Conservation (phyloP, 2,329 filamentous ascomycete species). For the Pestalotiopsis sp. region DNA sequence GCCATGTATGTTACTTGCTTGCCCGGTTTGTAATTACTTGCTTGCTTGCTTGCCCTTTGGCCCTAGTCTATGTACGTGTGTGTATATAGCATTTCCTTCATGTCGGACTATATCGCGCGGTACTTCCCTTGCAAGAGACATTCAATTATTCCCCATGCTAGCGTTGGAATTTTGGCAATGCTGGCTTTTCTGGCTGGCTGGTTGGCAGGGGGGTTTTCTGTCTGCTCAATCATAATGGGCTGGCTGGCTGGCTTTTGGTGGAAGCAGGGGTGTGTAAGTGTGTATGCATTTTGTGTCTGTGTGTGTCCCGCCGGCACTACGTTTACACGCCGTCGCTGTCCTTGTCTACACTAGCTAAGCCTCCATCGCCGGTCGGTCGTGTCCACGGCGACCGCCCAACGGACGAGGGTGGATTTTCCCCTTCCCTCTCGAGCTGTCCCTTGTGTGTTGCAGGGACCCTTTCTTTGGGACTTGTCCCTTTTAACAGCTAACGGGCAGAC, state of each 20-base stretch:
- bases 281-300: too few relatives aligned
- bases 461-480: neutral
- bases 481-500: too few relatives aligned
- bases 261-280: too few relatives aligned
- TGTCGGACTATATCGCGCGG: neutral
- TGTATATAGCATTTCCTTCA: neutral
- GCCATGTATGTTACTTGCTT: neutral
- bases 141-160: neutral
- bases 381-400: neutral
- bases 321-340: too few relatives aligned
- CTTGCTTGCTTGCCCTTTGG: neutral
- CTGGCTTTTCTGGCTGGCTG: neutral
- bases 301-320: too few relatives aligned
- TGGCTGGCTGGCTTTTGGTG: too few relatives aligned
- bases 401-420: too few relatives aligned
- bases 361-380: too few relatives aligned
- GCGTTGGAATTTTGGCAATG: neutral
- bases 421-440: too few relatives aligned
- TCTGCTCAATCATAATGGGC: too few relatives aligned
- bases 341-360: too few relatives aligned
- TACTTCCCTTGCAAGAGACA: neutral
- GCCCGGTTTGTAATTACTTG: neutral
- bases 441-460: neutral
- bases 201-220: neutral
- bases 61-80: neutral